phyloP scores from a whole-genome alignment of 495 filamentous ascomycete species.

The Echria macrotheca region DNA sequence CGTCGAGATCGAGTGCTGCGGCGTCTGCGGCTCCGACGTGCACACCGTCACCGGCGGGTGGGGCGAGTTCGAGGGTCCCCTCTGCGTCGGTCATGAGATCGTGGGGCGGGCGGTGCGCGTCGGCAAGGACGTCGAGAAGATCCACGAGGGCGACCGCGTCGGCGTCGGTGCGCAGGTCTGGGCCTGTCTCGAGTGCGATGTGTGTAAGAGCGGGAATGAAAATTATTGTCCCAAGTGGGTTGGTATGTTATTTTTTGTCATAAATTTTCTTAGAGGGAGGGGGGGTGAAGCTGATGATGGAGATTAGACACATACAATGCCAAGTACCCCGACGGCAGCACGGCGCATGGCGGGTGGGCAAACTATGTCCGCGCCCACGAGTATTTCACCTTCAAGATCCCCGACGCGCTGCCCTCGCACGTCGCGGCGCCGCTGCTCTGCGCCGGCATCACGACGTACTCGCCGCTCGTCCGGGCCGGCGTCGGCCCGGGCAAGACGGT shows the following conservation, averaged over 20 bases:
- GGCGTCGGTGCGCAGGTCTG: slow-evolving; percentile 75
- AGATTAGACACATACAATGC: slow-evolving; percentile 34
- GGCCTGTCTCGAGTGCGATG: slow-evolving; percentile 56
- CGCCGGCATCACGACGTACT: slow-evolving; percentile 69
- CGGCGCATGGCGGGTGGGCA: slow-evolving; percentile 35
- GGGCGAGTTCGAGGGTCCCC: slow-evolving; percentile 59
- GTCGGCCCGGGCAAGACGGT: slow-evolving; percentile 64
- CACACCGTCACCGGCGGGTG: slow-evolving; percentile 75
- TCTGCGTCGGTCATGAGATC: slow-evolving; percentile 73
- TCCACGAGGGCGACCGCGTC: slow-evolving; percentile 72
- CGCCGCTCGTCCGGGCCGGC: slow-evolving; percentile 57
- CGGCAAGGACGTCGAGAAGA: slow-evolving; percentile 39
- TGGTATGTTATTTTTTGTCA: slow-evolving; percentile 9
- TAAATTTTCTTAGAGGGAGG: background rate
- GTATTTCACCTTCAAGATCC: slow-evolving; percentile 72
- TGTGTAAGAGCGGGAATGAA: slow-evolving; percentile 54
- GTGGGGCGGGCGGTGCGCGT: slow-evolving; percentile 67
- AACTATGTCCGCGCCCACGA: slow-evolving; percentile 68
- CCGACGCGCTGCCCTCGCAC: slow-evolving; percentile 55
- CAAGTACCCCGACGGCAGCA: slow-evolving; percentile 23
- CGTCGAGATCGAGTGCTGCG: slow-evolving; percentile 57
- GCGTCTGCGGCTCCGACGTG: slow-evolving; percentile 74
- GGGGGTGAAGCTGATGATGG: too few species aligned
- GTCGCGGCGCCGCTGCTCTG: slow-evolving; percentile 75
- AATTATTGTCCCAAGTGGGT: slow-evolving; percentile 69